Evolutionary conservation across 176 grass and related monocot species (phyloP).

Genomic region (Paspalum notatum): DNA sequence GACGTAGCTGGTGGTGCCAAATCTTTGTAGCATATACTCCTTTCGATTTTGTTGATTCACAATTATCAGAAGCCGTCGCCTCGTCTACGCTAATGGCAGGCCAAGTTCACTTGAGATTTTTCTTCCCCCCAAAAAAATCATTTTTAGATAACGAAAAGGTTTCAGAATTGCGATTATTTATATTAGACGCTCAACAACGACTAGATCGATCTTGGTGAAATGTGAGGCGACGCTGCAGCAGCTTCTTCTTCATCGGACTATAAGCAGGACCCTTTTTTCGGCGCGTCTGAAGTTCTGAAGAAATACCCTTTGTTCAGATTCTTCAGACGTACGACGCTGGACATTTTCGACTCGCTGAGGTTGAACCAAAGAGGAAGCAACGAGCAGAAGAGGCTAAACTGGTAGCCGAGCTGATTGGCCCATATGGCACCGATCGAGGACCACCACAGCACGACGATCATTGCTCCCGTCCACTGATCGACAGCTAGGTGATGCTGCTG

Average conservation of each 20-base stretch:
- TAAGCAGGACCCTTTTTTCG: background rate
- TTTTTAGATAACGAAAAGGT: background rate
- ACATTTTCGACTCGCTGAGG: background rate
- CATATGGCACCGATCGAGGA: slow-evolving; percentile 5
- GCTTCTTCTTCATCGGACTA: background rate
- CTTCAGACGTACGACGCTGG: background rate
- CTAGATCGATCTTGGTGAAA: background rate
- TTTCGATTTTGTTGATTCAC: background rate
- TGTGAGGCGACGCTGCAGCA: background rate
- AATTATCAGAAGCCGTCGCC: background rate
- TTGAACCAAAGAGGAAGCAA: slow-evolving; percentile 15
- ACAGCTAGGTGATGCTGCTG: slow-evolving; percentile 37
- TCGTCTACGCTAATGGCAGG: background rate
- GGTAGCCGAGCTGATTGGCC: background rate
- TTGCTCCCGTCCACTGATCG: slow-evolving; percentile 45
- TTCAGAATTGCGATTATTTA: background rate
- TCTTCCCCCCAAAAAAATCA: too few species aligned
- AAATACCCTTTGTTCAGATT: background rate
- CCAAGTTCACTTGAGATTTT: background rate
- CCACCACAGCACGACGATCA: slow-evolving; percentile 29
- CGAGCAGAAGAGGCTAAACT: background rate
- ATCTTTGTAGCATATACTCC: slow-evolving; percentile 38
- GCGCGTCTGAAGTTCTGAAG: background rate
- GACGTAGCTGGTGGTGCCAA: slow-evolving; percentile 26
- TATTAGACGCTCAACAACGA: background rate